Evolutionary conservation across 2,329 filamentous ascomycete species (phyloP).

Genomic region (Alternaria ethzedia): DNA sequence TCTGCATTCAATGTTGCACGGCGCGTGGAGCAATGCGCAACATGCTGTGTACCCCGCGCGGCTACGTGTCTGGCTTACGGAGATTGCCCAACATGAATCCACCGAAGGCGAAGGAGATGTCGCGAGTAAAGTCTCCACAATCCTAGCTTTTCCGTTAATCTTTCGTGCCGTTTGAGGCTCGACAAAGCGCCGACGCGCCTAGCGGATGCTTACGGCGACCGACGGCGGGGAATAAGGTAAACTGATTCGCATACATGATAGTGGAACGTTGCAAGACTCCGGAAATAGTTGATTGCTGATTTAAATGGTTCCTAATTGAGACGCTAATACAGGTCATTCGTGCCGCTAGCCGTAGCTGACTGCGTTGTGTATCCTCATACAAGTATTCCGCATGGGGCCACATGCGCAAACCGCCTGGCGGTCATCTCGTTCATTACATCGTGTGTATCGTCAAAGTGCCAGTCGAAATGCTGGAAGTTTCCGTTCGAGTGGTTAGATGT

Average conservation of each 20-base stretch:
- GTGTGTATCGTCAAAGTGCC: conserved; percentile 18
- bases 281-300: conserved; percentile 1
- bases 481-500: conserved; percentile 44
- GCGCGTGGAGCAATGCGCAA: conserved; percentile 8
- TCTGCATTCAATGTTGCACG: conserved; percentile 12
- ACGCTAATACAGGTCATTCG: conserved; percentile 2
- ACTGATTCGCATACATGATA: background rate
- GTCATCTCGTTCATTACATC: conserved; percentile 32
- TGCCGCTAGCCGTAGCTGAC: conserved; percentile 11
- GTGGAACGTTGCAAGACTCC: conserved; percentile 6
- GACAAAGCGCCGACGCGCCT: background rate
- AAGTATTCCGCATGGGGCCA: background rate
- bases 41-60: background rate
- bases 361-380: conserved; percentile 3
- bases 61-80: background rate
- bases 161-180: background rate
- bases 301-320: background rate
- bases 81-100: background rate
- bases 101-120: background rate
- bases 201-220: background rate
- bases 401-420: conserved; percentile 2
- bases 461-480: background rate
- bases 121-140: background rate
- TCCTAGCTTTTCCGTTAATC: background rate
- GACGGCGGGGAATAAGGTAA: background rate